These are phyloP conservation scores for Verticillium tricorpus DNA, from an alignment of 2,329 filamentous ascomycete species.

Conservation along the genomic window DNA sequence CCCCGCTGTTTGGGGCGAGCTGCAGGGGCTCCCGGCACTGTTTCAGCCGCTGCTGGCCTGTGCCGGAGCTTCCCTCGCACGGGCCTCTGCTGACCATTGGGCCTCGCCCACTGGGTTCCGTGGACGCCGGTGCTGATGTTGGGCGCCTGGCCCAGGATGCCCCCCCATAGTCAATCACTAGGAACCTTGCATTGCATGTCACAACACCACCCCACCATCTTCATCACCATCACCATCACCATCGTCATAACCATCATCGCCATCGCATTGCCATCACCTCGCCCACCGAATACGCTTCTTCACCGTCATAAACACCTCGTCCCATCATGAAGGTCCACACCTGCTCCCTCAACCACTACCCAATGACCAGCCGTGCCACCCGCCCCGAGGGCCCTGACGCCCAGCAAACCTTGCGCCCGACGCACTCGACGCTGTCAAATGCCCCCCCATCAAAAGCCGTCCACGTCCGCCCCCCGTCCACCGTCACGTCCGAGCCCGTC, in stretches of 20 bases:
- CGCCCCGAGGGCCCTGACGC: constrained; percentile 23
- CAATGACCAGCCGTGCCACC: constrained; percentile 14
- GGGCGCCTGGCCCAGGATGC: too few relatives aligned
- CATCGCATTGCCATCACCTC: too few relatives aligned
- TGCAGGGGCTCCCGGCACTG: background rate
- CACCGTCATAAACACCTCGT: too few relatives aligned
- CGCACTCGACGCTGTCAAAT: constrained; percentile 26
- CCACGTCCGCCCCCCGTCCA: constrained; percentile 24
- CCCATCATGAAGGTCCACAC: too few relatives aligned
- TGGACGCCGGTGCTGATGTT: too few relatives aligned
- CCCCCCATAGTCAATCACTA: too few relatives aligned
- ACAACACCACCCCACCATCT: too few relatives aligned
- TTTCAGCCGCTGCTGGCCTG: background rate
- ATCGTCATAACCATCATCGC: background rate
- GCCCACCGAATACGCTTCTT: too few relatives aligned
- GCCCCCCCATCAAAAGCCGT: constrained; percentile 21
- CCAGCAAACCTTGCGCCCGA: constrained; percentile 21
- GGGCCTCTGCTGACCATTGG: background rate
- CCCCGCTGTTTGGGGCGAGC: background rate
- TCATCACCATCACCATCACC: background rate
- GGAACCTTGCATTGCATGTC: too few relatives aligned
- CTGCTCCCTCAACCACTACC: too few relatives aligned
- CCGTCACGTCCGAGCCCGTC: constrained; percentile 24
- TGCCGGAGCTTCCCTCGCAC: background rate
- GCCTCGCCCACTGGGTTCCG: background rate